Percentiles rank a stretch among this genome's conserved stretches.
Evolutionary conservation across 345 rosid species (phyloP).

Genomic region (Boechera stricta): DNA sequence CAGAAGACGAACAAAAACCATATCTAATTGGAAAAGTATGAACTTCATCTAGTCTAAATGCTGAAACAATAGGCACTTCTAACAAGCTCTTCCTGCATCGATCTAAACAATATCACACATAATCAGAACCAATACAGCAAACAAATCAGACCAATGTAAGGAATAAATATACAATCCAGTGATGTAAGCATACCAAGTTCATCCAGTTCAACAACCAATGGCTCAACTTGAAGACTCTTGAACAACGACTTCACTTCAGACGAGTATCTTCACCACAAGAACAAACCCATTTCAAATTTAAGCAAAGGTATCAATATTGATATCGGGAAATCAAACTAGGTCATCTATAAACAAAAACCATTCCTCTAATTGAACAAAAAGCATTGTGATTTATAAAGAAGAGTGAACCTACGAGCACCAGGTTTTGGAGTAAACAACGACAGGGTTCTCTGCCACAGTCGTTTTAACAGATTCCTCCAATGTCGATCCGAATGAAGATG

Average conservation of each 20-base stretch:
- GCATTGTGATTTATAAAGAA: slow-evolving; percentile 5
- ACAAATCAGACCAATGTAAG: not conserved
- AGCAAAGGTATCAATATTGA: not conserved
- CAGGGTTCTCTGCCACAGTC: slow-evolving; percentile 74
- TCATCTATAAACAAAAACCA: not conserved
- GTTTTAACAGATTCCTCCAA: slow-evolving; percentile 75
- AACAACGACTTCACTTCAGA: slow-evolving; percentile 84
- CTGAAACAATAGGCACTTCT: not conserved
- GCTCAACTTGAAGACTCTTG: slow-evolving; percentile 68
- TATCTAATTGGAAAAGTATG: slow-evolving; percentile 6
- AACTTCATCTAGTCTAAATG: slow-evolving; percentile 2
- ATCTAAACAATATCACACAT: slow-evolving; percentile 4
- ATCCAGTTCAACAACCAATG: slow-evolving; percentile 85
- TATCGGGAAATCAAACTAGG: not conserved
- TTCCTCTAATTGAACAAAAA: not conserved
- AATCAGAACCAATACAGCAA: not conserved
- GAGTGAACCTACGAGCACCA: slow-evolving; percentile 86
- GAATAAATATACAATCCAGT: not conserved
- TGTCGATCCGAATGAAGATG: slow-evolving; percentile 64
- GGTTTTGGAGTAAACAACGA: slow-evolving; percentile 90
- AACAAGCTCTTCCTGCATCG: not conserved
- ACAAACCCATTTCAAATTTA: not conserved
- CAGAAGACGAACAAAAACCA: not conserved
- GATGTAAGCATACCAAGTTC: slow-evolving; percentile 63
- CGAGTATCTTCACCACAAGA: slow-evolving; percentile 65